These are phyloP conservation scores for Fusarium nurragi DNA, from an alignment of 2,329 filamentous ascomycete species.

Conservation along the genomic window DNA sequence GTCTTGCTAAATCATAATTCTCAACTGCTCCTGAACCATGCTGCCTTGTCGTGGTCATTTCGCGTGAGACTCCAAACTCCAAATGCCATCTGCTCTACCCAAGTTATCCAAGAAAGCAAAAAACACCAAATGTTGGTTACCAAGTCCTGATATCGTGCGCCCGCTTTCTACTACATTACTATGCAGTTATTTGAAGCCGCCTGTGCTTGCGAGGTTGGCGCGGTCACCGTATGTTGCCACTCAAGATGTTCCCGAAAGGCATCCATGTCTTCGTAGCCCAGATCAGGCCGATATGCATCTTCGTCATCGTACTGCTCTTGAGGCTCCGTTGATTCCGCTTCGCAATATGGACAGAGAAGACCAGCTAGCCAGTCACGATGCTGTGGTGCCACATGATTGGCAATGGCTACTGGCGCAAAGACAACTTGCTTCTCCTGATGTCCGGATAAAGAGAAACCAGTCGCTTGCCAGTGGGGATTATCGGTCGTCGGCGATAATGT, in stretches of 20 bases:
- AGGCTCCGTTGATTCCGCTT: slow-evolving; percentile 58
- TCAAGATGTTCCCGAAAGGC: slow-evolving; percentile 64
- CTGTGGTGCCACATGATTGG: slow-evolving; percentile 64
- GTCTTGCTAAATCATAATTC: slow-evolving; percentile 28
- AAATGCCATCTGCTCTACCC: slow-evolving; percentile 26
- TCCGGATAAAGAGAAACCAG: slow-evolving; percentile 53
- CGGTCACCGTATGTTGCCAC: slow-evolving; percentile 62
- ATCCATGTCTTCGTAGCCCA: slow-evolving; percentile 61
- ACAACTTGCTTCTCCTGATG: slow-evolving; percentile 61
- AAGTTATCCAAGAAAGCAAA: slow-evolving; percentile 9
- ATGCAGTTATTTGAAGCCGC: slow-evolving; percentile 52
- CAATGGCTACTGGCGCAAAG: slow-evolving; percentile 66
- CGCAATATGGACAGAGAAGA: slow-evolving; percentile 66
- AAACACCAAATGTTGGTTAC: slow-evolving; percentile 5
- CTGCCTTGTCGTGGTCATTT: slow-evolving; percentile 6
- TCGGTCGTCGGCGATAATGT: slow-evolving; percentile 42
- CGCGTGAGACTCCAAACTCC: slow-evolving; percentile 41
- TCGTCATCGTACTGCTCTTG: slow-evolving; percentile 61
- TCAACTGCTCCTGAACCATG: slow-evolving; percentile 17
- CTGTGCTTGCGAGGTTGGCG: slow-evolving; percentile 50
- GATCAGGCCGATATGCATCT: slow-evolving; percentile 58
- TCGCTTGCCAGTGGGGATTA: slow-evolving; percentile 63
- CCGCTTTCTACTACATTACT: slow-evolving; percentile 54
- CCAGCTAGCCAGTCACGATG: slow-evolving; percentile 62
- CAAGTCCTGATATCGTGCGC: neutral